Base-by-base conservation (phyloP, 345 rosid species). In the Brassica incana region DNA sequence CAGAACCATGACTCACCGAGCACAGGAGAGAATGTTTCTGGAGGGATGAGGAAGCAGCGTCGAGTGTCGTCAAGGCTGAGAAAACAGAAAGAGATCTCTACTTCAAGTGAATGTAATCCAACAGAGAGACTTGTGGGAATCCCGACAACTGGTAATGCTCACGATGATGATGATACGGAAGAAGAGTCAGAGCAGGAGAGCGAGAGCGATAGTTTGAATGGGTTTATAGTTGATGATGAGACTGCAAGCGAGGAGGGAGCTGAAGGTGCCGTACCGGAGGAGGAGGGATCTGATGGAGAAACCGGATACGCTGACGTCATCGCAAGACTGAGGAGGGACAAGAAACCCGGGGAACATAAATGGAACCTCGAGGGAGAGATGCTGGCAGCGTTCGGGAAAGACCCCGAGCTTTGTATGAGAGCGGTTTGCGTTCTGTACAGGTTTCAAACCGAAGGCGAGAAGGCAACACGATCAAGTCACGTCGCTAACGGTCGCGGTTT, bases 391-490 rank as follows among this genome's bases (percentile, higher is more conserved):
- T 90, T 94, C 15, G 92, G 87, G 25, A 92, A 92, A 83, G 89
- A 88, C 63, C 81, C 68, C 1, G 86, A 87, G 77, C 86, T 89
- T 14, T 94, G 98, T 82, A 89, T 92, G 94, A 90, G 78, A 77
- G 97, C 96, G 50, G 97, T 90, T 25, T 90, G 96, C 71, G 97
- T 90, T 61, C 83, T 92, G 10, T 90, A 86, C 70, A 71, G 91
- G 59, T 87, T 85, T 71, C 97, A 90, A 79, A 90, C 93, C 48
- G 71, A 74, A 5, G 97, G 81, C 33, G 94, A 94, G 77, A 81
- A 83, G 73, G n/a, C 11, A 36, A 23, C 43, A 1, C 86, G 85
- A 77, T 86, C 73, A 78, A 73, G 90, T 14, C 38, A 83, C 8
- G 15, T 80, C 69, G 3, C 3, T 43, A 94, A 94, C 67, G 71